These are phyloP conservation scores for Pseudoturritis turrita DNA, from an alignment of 345 rosid genomes.

Conservation along the genomic window DNA sequence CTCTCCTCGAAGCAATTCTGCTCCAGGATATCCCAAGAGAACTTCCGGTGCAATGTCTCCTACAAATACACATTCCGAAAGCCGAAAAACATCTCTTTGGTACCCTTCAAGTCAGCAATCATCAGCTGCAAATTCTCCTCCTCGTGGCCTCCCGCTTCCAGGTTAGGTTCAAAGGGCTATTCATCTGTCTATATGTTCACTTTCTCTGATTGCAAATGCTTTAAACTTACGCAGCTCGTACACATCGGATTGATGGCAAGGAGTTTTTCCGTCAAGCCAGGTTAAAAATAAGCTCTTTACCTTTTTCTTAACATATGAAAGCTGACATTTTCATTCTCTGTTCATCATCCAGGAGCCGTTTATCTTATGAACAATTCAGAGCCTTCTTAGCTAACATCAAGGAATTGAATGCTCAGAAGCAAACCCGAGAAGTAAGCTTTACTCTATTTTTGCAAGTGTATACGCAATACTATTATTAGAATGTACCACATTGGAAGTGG, in stretches of 20 bases:
- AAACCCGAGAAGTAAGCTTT: slow-evolving; percentile 62
- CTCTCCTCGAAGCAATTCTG: slow-evolving; percentile 60
- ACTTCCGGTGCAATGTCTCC: slow-evolving; percentile 59
- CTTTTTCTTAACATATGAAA: background rate
- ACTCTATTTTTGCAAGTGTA: background rate
- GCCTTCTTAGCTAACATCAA: slow-evolving; percentile 80
- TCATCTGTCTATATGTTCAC: background rate
- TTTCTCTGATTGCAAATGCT: background rate
- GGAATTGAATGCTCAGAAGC: slow-evolving; percentile 76
- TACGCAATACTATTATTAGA: no score
- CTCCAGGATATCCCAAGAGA: slow-evolving; percentile 51
- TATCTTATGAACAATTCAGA: slow-evolving; percentile 81
- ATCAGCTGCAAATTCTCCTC: slow-evolving; percentile 87
- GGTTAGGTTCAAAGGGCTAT: slow-evolving; percentile 39
- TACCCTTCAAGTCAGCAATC: slow-evolving; percentile 80
- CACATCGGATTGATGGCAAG: slow-evolving; percentile 73
- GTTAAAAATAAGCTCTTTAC: slow-evolving; percentile 31
- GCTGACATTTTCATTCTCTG: background rate
- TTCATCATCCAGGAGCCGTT: slow-evolving; percentile 51
- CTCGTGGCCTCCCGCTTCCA: slow-evolving; percentile 57
- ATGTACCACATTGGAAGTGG: no score
- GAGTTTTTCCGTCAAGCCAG: slow-evolving; percentile 89
- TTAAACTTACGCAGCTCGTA: slow-evolving; percentile 31
- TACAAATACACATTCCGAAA: slow-evolving; percentile 37
- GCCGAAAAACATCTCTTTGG: slow-evolving; percentile 39